Conservation (phyloP, 345 rosid genomes). For the Carallia pectinifolia region DNA sequence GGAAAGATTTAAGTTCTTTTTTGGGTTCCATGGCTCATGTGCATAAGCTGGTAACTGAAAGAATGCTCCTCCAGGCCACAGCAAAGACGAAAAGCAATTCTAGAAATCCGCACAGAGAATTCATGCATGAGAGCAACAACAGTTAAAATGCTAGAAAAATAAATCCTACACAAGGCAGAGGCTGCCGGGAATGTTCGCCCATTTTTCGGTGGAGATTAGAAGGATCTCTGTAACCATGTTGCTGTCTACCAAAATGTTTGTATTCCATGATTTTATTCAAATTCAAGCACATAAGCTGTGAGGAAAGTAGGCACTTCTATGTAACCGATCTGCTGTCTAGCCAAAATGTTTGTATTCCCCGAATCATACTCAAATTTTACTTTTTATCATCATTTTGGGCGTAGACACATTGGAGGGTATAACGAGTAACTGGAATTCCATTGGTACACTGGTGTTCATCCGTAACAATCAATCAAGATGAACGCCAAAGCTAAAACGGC, state of each 20-base stretch:
- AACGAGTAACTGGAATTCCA: conserved; percentile 82
- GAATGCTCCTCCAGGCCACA: background rate
- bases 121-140: background rate
- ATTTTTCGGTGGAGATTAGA: too few species aligned
- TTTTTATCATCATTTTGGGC: conserved; percentile 80
- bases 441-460: conserved; percentile 86
- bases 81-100: conserved; percentile 1
- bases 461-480: conserved; percentile 59
- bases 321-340: conserved; percentile 28
- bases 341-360: conserved; percentile 74
- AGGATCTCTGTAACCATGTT: background rate
- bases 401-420: conserved; percentile 75
- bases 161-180: background rate
- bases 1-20: background rate
- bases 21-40: background rate
- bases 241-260: conserved; percentile 60
- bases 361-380: conserved; percentile 87
- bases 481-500: conserved; percentile 3
- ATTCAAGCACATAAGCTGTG: conserved; percentile 17
- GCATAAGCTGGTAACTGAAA: background rate
- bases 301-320: too few species aligned
- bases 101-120: background rate
- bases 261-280: conserved; percentile 84
- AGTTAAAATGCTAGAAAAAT: conserved; percentile 1
- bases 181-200: too few species aligned